A percentile compares a stretch with the other conserved stretches of the same genome.
Evolutionary conservation across 306 rosid genomes (phyloP).

Genomic region (Castanea mollissima): DNA sequence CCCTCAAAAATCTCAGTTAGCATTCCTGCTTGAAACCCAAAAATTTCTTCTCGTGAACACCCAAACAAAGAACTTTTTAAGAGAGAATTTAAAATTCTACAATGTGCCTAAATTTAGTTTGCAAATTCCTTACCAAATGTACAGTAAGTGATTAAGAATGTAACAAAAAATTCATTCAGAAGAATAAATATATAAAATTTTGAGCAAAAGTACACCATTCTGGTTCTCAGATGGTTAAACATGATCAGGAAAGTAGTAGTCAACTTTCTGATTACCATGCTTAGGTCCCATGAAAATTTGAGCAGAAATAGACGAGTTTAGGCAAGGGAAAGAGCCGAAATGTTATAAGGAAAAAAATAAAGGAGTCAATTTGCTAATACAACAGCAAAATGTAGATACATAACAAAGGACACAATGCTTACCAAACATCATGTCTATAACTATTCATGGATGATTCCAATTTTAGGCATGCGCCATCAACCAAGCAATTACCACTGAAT

Average conservation of each 20-base stretch:
- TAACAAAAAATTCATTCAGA: background rate
- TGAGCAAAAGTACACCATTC: background rate
- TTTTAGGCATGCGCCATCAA: background rate
- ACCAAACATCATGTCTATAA: background rate
- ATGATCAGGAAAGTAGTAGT: background rate
- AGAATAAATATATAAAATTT: background rate
- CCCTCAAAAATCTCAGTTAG: too few species aligned
- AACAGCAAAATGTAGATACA: background rate
- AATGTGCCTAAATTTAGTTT: too few species aligned
- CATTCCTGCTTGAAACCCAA: too few species aligned
- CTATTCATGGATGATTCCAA: background rate
- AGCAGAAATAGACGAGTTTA: background rate
- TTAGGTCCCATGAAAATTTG: background rate
- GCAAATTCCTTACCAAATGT: too few species aligned
- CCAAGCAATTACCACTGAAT: background rate
- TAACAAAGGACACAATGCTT: background rate
- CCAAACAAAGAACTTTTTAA: too few species aligned
- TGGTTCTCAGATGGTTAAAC: background rate
- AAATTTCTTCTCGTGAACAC: too few species aligned
- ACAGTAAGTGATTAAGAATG: background rate
- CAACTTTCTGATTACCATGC: background rate
- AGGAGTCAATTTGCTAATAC: background rate
- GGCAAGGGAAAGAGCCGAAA: background rate
- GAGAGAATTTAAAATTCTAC: too few species aligned
- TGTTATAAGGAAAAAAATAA: background rate